Evolutionary conservation across 495 filamentous ascomycete species (phyloP), one percentile per base, ranked within the genome.

Genomic region (Daldinia vernicosa): DNA sequence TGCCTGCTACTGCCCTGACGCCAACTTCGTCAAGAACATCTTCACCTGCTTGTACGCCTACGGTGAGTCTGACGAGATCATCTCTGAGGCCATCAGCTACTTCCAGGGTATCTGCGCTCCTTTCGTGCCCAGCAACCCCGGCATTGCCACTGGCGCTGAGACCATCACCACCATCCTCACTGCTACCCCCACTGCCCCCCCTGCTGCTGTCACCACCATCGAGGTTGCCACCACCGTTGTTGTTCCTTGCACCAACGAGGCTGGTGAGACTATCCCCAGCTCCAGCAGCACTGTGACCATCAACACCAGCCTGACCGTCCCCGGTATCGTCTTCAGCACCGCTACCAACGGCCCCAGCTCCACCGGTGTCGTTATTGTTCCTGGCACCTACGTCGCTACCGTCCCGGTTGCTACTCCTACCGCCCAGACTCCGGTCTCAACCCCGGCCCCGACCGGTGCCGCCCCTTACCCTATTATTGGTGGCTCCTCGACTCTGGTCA

Each of bases 61-160:
- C 86, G 90, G 91, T 66, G 82, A 84, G 67, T 86, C 87, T 53
- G 81, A 89, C 56, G 75, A 79, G n/a, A 87, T 93, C 76, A 83
- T 94, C 71, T 83, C 88, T 58, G 80, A 87, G 64, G 93, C 92
- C 60, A 84, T 95, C 59, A 86, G 88, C 72, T 97, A 92, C 88
- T 91, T 98, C 84, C 89, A 92, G 74, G 95, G 95, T 77, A 91
- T 98, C 80, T 98, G 95, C 83, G 93, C 92, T 37, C 79, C 86
- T 33, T 90, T 89, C 78, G 85, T 93, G 19, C 82, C 85, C 45
- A 63, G 84, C 68, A 97, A 97, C 87, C 95, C 95, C 2, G 94
- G 86, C 59, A 92, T 98, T 76, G 86, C 93, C 75, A 95, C 92
- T 63, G 88, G 79, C 56, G 80, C 82, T 57, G 70, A 85, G 22